Evolutionary conservation across 805 yeast species (phyloP), one percentile per base, ranked within the genome.

Genomic region (Pichia manshurica): DNA sequence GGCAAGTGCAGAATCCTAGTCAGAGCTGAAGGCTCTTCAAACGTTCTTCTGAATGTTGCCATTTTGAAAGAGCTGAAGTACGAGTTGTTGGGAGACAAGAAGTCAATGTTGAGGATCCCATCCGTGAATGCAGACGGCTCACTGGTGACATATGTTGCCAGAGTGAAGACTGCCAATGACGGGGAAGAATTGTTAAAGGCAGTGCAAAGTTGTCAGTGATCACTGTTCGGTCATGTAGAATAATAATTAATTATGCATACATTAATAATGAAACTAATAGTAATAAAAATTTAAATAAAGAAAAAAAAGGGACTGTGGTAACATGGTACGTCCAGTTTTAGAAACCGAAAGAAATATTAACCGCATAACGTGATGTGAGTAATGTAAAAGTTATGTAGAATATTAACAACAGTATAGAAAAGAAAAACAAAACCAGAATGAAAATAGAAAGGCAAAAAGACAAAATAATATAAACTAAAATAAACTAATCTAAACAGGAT

Each of bases 21-120:
- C 19, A 79, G 98, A 58, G 87, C 96, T 0, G 98, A 90, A 48
- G 96, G 96, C 25, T 81, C 88, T 35, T 83, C 84, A 35, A 77
- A 95, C 56, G 81, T 89, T 15, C 64, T 91, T 40, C 66, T 91
- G 50, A 91, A 91, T 62, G 70, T 81, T 13, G 66, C 72, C n/a
- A 64, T 89, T 10, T 69, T 77, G 9, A 74, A 74, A 45, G 78
- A 77, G 44, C 68, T 87, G 49, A 70, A 69, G 1, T 90, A 88
- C 62, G 70, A 75, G 10, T 71, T 77, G 3, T 69, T 80, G 48
- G 81, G 91, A 42, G 39, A 40, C 3, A 75, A 82, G 62, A 83
- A 87, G 28, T 78, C 81, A 28, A 66, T 78, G 54, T 80, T 89
- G 13, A 75, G 82, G 53, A 69, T 88, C 29, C 87, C 95, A 2